Conservation (phyloP, 2,329 filamentous ascomycete genomes). For the Aspergillus versicolor region DNA sequence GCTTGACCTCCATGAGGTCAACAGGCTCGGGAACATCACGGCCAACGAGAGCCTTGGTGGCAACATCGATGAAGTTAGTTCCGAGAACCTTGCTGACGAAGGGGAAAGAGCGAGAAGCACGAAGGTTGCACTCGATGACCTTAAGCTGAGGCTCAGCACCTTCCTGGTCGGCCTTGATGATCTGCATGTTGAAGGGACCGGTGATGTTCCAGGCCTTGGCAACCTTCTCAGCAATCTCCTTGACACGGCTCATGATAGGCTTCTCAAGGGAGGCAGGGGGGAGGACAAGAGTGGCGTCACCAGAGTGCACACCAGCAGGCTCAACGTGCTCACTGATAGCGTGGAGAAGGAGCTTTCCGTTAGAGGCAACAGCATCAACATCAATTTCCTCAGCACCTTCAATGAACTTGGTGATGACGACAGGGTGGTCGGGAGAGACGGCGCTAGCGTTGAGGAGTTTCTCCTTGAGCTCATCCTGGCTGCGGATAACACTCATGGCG, state of each 20-base stretch:
- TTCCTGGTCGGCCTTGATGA: slow-evolving; percentile 85
- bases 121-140: slow-evolving; percentile 98
- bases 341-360: slow-evolving; percentile 84
- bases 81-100: slow-evolving; percentile 97
- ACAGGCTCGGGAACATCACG: slow-evolving; percentile 78
- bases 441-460: slow-evolving; percentile 88
- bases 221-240: slow-evolving; percentile 94
- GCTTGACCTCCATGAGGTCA: slow-evolving; percentile 85
- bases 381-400: slow-evolving; percentile 96
- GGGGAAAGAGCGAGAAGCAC: slow-evolving; percentile 95
- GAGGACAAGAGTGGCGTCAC: slow-evolving; percentile 90
- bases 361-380: slow-evolving; percentile 84
- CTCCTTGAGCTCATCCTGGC: slow-evolving; percentile 84
- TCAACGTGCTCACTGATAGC: slow-evolving; percentile 95
- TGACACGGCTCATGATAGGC: slow-evolving; percentile 77
- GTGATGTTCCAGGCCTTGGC: slow-evolving; percentile 97
- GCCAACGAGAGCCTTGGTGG: slow-evolving; percentile 86
- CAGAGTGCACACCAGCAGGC: slow-evolving; percentile 96
- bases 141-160: slow-evolving; percentile 77
- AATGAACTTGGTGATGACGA: slow-evolving; percentile 98
- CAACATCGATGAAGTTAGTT: slow-evolving; percentile 93
- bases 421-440: slow-evolving; percentile 93
- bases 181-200: slow-evolving; percentile 99
- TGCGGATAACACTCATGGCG: slow-evolving; percentile 95
- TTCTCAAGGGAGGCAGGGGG: slow-evolving; percentile 80